These are phyloP conservation scores for Kitagawia praeruptora DNA, from an alignment of 129 eudicot genomes.

Conservation along the genomic window DNA sequence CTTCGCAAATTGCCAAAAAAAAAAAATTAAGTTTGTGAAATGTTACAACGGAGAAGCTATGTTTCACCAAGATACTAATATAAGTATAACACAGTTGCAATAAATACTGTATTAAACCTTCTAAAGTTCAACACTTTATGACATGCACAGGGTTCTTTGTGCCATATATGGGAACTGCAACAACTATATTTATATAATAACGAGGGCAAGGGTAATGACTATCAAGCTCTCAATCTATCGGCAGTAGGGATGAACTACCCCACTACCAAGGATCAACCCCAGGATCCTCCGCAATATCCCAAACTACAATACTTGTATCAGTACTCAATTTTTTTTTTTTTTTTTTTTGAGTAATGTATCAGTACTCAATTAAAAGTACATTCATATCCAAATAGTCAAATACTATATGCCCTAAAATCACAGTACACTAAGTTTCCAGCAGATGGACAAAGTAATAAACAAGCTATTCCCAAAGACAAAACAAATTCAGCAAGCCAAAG, in stretches of 20 bases:
- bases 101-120: not conserved
- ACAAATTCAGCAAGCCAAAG: not conserved
- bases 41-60: not conserved
- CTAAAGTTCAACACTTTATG: not conserved
- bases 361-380: not conserved
- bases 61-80: not conserved
- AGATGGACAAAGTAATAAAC: not conserved
- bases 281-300: not conserved
- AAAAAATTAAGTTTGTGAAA: not conserved
- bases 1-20: not conserved
- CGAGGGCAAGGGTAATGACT: not conserved
- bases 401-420: not conserved
- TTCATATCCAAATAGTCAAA: not conserved
- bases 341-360: too few species aligned
- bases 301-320: not conserved
- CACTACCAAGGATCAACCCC: not conserved
- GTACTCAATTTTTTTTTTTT: not conserved
- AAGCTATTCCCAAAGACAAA: not conserved
- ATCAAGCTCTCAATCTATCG: not conserved
- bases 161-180: not conserved
- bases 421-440: not conserved
- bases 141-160: not conserved
- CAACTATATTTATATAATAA: not conserved
- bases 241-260: not conserved
- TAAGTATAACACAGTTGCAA: not conserved